Percentiles rank a stretch among this genome's conserved stretches.
phyloP scores from a whole-genome alignment of 805 yeast genomes.

The Blastobotrys parvus region DNA sequence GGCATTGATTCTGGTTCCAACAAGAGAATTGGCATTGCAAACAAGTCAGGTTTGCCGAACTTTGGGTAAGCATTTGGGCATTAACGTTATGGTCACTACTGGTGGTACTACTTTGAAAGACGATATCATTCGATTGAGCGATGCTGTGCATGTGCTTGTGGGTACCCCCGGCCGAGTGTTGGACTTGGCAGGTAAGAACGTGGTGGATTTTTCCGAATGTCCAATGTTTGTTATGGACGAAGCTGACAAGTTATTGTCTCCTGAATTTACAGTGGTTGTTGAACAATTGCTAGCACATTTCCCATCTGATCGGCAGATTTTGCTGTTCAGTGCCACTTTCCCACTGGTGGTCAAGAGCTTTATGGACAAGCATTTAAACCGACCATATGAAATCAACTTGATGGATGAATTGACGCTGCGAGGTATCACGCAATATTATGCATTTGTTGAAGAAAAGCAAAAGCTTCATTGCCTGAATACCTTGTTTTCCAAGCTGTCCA shows the following conservation, averaged over 20 bases:
- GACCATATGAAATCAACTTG: constrained; percentile 90
- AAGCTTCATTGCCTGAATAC: constrained; percentile 95
- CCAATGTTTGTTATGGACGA: constrained; percentile 94
- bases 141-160: constrained; percentile 87
- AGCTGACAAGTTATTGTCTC: constrained; percentile 92
- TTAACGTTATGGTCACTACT: constrained; percentile 95
- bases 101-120: constrained; percentile 95
- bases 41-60: constrained; percentile 97
- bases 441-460: constrained; percentile 96
- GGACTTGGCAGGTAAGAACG: constrained; percentile 80
- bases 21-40: constrained; percentile 95
- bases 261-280: constrained; percentile 80
- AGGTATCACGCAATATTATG: constrained; percentile 96
- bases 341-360: constrained; percentile 88
- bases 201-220: constrained; percentile 83
- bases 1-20: constrained; percentile 89
- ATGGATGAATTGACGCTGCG: constrained; percentile 96
- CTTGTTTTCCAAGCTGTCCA: constrained; percentile 84
- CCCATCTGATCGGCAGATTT: constrained; percentile 73
- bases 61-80: constrained; percentile 84
- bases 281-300: constrained; percentile 78
- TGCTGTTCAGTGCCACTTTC: constrained; percentile 92
- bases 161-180: constrained; percentile 98
- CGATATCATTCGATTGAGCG: constrained; percentile 87
- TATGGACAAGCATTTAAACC: constrained; percentile 81